Evolutionary conservation across 108 stramenopile genomes (phyloP).

Genomic region (Discostella pseudostelligera): DNA sequence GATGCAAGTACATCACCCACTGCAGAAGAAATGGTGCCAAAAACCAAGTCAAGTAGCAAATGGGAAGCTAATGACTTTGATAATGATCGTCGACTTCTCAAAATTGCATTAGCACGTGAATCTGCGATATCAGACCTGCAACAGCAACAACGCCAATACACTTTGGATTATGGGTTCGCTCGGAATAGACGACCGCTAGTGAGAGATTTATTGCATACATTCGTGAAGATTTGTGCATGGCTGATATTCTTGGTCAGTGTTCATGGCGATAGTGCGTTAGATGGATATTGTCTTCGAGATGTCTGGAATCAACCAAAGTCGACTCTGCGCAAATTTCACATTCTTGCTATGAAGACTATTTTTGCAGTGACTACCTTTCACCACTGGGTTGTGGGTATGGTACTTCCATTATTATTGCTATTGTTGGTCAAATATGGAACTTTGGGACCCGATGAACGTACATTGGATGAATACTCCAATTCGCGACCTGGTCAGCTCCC

Average conservation of each 20-base stretch:
- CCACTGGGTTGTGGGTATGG: slow-evolving; percentile 34
- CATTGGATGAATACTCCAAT: slow-evolving; percentile 25
- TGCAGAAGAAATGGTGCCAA: background rate
- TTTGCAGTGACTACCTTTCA: slow-evolving; percentile 18
- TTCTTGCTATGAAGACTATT: slow-evolving; percentile 8
- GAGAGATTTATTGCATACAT: slow-evolving; percentile 14
- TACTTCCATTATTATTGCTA: slow-evolving; percentile 30
- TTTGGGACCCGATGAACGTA: slow-evolving; percentile 12
- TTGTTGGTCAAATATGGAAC: slow-evolving; percentile 23
- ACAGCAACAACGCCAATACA: slow-evolving; percentile 36
- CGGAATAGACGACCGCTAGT: slow-evolving; percentile 39
- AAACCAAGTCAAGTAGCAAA: background rate
- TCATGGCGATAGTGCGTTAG: slow-evolving; percentile 1
- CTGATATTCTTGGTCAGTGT: slow-evolving; percentile 20
- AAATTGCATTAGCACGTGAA: slow-evolving; percentile 29
- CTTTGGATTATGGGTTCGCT: slow-evolving; percentile 41
- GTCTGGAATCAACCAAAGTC: background rate
- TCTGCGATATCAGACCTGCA: slow-evolving; percentile 30
- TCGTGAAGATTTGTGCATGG: slow-evolving; percentile 20
- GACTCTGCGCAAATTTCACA: slow-evolving; percentile 13
- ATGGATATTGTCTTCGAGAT: background rate
- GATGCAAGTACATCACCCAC: background rate
- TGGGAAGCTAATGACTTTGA: slow-evolving; percentile 44
- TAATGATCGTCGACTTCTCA: slow-evolving; percentile 29
- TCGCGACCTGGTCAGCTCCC: slow-evolving; percentile 3